Base-by-base conservation (phyloP, 192 early-diverging fungal species). In the Backusella tuberculispora region DNA sequence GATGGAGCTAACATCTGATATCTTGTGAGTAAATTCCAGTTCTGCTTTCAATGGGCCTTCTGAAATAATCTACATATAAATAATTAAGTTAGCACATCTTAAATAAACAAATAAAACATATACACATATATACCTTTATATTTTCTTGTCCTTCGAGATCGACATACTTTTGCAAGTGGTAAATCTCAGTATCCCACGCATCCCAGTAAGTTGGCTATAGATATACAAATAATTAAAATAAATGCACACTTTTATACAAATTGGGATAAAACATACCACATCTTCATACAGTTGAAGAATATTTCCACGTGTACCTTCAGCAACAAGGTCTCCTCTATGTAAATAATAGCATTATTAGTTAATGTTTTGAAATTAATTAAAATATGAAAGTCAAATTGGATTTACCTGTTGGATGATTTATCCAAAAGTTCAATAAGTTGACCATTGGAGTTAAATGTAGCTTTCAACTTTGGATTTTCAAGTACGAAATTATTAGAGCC, bases 201-300 rank as follows among this genome's bases (percentile, higher is more conserved):
- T 87, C 85, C 88, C 88, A 89, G 66, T 82, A 87, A 15, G 84
- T 68, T 9, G 88, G 88, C 84, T 85, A 71, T 37, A 17, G 10
- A 66, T 34, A 29, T 60, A 75, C 42, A 43, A 53, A 26, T 24
- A 10, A 14, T 63, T 26, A 34, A 89, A 21, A 92, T 68, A 13
- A 89, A 93, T 69, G 29, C 29, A 34, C 2, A 24, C 14, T 43
- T 69, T 46, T 29, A 90, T 17, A 42, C 42, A 26, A 37, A 63
- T 34, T 46, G 24, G 34, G 14, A 42, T 9, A 10, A 0, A 44
- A 80, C 74, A 46, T 79, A 85, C 84, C 48, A 95, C 87, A 84
- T 99, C 97, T 67, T 98, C 96, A 78, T 91, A 95, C 44, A 96
- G 65, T 42, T 87, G 84, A 65, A 98, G 87, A 40, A 91, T 83